Evolutionary conservation across 805 yeast genomes (phyloP), one percentile per base, ranked within the genome.

Genomic region (Cyberlindnera galapagoensis): DNA sequence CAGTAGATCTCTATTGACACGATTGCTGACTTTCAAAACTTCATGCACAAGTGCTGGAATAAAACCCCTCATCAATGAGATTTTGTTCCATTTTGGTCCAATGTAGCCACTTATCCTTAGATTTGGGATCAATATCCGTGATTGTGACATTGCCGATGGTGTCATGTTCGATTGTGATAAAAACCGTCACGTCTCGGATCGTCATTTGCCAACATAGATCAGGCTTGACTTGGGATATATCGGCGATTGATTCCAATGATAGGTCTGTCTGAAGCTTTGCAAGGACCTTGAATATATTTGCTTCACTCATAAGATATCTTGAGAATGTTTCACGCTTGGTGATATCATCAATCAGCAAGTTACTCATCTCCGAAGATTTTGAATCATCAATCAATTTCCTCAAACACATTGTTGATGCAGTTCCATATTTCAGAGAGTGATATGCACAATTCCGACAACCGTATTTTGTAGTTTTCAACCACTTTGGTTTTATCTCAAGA

Each of bases 401-500:
- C 1, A 76, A 69, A 43, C 81, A 74, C 45, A 67, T 69, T 2
- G 7, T 18, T 1, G 65, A 62, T 7, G 61, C 44, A 6, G 43
- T 31, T 10, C 51, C 47, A 22, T 52, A 53, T 20, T 64, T 59
- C 28, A 53, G 38, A 20, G 52, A 57, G 35, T 63, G 60, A 24
- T 73, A 55, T 35, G 78, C 78, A 45, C 83, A 76, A 4, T 79
- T 76, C 6, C 83, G 54, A 43, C 83, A 76, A 17, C 64, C 60
- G 28, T 51, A 1, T 1, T 14, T 6, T 4, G 36, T 36, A 2
- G 9, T 39, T 4, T 63, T 70, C 20, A 76, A 57, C 82, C 82
- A 76, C 50, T 76, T 76, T 1, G 83, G 83, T 47, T 76, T 76
- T 43, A 75, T 59, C 41, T 76, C 79, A 10, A 71, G 47, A 3